Conservation (phyloP, 768 basidiomycete species). For the Mycena belliarum region DNA sequence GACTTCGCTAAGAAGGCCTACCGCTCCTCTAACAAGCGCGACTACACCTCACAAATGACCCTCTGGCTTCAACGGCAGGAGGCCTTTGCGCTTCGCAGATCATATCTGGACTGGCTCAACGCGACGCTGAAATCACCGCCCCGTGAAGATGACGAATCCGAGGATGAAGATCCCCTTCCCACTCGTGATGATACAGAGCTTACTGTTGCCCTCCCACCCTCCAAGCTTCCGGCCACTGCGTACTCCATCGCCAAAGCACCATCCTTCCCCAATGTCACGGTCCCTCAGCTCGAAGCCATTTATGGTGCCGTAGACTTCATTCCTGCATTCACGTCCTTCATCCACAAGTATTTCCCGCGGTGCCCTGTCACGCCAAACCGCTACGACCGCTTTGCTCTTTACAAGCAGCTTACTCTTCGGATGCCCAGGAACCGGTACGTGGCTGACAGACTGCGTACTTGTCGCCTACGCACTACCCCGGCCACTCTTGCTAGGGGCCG, state of each 20-base stretch:
- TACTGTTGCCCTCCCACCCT: no score
- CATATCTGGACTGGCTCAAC: no score
- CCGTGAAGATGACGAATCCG: no score
- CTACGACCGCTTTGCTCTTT: constrained; percentile 13
- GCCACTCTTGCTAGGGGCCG: background rate
- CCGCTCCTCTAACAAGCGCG: no score
- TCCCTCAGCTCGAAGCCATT: constrained; percentile 5
- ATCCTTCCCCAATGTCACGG: constrained; percentile 9
- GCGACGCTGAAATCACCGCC: no score
- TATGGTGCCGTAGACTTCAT: constrained; percentile 12
- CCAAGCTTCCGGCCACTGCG: background rate
- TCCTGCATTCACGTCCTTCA: constrained; percentile 8
- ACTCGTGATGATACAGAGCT: no score
- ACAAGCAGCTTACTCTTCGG: constrained; percentile 4
- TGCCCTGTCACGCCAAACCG: background rate
- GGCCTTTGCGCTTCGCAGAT: no score
- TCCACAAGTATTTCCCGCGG: constrained; percentile 1
- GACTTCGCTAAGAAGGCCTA: no score
- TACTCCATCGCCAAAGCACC: constrained; percentile 13
- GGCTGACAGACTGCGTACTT: background rate
- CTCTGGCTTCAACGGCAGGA: no score
- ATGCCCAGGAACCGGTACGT: constrained; percentile 9
- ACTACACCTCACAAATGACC: no score
- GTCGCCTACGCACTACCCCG: constrained; percentile 1
- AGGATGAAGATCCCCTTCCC: no score